phyloP scores from a whole-genome alignment of 2,329 filamentous ascomycete genomes.

The Parasarocladium wereldwijsianum region DNA sequence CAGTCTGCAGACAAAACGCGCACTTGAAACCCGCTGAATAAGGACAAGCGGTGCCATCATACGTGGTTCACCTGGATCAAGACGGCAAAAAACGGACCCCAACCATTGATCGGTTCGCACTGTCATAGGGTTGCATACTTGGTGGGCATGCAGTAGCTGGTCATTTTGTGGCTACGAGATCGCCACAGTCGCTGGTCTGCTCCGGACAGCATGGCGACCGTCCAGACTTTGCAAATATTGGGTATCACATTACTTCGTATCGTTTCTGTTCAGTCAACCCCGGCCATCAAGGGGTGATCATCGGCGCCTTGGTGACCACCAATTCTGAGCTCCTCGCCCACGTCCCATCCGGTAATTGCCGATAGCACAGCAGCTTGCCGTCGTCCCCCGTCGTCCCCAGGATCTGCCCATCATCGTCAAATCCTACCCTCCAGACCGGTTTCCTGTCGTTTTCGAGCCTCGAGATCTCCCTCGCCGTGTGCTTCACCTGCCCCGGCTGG shows the following conservation, averaged over 20 bases:
- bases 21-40: too few species aligned
- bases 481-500: conserved; percentile 50
- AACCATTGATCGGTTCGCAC: too few species aligned
- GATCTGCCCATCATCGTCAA: conserved; percentile 56
- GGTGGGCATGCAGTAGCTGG: too few species aligned
- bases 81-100: too few species aligned
- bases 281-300: conserved; percentile 26
- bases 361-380: conserved; percentile 48
- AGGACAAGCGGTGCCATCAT: too few species aligned
- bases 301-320: conserved; percentile 39
- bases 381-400: conserved; percentile 66
- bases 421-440: conserved; percentile 63
- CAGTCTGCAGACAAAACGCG: too few species aligned
- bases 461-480: conserved; percentile 48
- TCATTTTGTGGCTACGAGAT: too few species aligned
- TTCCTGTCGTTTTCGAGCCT: conserved; percentile 52
- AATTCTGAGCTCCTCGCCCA: conserved; percentile 49
- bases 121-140: too few species aligned
- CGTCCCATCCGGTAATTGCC: conserved; percentile 39
- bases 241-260: background rate
- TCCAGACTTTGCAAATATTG: background rate
- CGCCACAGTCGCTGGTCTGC: too few species aligned
- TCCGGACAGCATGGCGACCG: too few species aligned
- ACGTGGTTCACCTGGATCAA: too few species aligned
- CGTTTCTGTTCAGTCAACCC: background rate